Evolutionary conservation across 2,329 filamentous ascomycete genomes (phyloP).

Genomic region (Ophiocordyceps camponoti-floridani): DNA sequence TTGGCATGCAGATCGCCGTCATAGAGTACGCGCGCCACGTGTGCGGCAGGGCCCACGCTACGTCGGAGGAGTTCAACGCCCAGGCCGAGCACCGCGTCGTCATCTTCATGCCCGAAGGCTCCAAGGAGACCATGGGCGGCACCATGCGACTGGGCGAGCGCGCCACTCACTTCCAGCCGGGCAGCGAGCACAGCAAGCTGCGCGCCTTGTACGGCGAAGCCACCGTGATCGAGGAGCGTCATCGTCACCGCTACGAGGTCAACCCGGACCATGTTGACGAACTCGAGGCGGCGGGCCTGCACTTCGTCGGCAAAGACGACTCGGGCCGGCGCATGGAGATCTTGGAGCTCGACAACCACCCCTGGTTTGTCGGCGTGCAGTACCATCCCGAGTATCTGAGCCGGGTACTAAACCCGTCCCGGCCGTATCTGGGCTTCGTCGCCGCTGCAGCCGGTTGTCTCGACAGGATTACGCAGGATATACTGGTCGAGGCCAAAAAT

Average conservation of each 20-base stretch:
- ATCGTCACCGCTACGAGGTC: slow-evolving; percentile 81
- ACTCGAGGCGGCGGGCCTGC: slow-evolving; percentile 50
- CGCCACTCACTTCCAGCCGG: slow-evolving; percentile 55
- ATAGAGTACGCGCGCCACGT: slow-evolving; percentile 73
- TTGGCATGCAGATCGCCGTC: slow-evolving; percentile 86
- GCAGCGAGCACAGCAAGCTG: slow-evolving; percentile 62
- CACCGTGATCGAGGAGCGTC: slow-evolving; percentile 47
- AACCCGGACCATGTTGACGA: slow-evolving; percentile 60
- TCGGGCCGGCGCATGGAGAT: slow-evolving; percentile 68
- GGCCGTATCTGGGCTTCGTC: slow-evolving; percentile 67
- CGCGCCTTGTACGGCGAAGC: slow-evolving; percentile 52
- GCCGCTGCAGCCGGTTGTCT: slow-evolving; percentile 58
- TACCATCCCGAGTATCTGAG: slow-evolving; percentile 78
- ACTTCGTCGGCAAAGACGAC: slow-evolving; percentile 66
- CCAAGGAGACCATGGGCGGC: slow-evolving; percentile 47
- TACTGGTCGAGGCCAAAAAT: background rate
- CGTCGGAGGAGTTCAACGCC: slow-evolving; percentile 36
- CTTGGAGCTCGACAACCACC: slow-evolving; percentile 66
- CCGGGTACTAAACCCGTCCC: slow-evolving; percentile 17
- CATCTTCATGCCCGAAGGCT: slow-evolving; percentile 75
- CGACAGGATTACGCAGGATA: slow-evolving; percentile 14
- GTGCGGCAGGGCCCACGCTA: slow-evolving; percentile 40
- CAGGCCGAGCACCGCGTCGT: slow-evolving; percentile 51
- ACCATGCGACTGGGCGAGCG: slow-evolving; percentile 75
- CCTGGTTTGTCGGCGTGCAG: slow-evolving; percentile 70